These are phyloP conservation scores for Phytophthora capsici DNA, from an alignment of 352 stramenopile genomes.

Conservation along the genomic window DNA sequence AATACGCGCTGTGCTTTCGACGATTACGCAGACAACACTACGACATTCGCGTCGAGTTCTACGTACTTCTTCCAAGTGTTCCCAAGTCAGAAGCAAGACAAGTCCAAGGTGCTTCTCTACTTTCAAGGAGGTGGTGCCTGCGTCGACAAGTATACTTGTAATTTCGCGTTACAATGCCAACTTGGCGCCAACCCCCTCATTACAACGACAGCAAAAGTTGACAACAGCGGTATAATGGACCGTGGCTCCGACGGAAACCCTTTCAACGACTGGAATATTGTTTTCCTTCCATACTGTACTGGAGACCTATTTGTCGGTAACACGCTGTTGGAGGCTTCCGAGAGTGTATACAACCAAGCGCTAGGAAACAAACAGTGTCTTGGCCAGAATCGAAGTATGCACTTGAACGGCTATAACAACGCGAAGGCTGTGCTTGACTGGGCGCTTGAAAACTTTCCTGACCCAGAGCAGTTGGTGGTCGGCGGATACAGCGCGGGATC, in stretches of 20 bases:
- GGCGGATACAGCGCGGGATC: slow-evolving; percentile 58
- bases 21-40: slow-evolving; percentile 34
- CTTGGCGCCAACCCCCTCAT: slow-evolving; percentile 41
- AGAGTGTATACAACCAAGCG: slow-evolving; percentile 38
- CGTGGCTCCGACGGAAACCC: slow-evolving; percentile 45
- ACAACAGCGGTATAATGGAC: slow-evolving; percentile 56
- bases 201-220: slow-evolving; percentile 36
- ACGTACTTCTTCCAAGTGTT: slow-evolving; percentile 68
- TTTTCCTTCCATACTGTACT: slow-evolving; percentile 74
- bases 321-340: slow-evolving; percentile 11
- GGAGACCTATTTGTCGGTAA: slow-evolving; percentile 66
- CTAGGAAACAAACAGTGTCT: slow-evolving; percentile 44
- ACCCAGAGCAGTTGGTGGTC: slow-evolving; percentile 54
- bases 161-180: slow-evolving; percentile 59
- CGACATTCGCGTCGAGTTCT: slow-evolving; percentile 38
- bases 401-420: slow-evolving; percentile 68
- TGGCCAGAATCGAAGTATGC: slow-evolving; percentile 41
- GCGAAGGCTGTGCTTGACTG: slow-evolving; percentile 59
- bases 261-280: slow-evolving; percentile 75
- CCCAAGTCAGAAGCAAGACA: slow-evolving; percentile 44
- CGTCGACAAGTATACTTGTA: slow-evolving; percentile 59
- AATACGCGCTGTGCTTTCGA: slow-evolving; percentile 58
- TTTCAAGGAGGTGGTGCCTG: slow-evolving; percentile 66
- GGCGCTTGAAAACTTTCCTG: slow-evolving; percentile 59
- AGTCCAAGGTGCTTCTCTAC: slow-evolving; percentile 62